phyloP scores from a whole-genome alignment of 2,329 filamentous ascomycete species.

The Teratosphaeriaceae sp. region DNA sequence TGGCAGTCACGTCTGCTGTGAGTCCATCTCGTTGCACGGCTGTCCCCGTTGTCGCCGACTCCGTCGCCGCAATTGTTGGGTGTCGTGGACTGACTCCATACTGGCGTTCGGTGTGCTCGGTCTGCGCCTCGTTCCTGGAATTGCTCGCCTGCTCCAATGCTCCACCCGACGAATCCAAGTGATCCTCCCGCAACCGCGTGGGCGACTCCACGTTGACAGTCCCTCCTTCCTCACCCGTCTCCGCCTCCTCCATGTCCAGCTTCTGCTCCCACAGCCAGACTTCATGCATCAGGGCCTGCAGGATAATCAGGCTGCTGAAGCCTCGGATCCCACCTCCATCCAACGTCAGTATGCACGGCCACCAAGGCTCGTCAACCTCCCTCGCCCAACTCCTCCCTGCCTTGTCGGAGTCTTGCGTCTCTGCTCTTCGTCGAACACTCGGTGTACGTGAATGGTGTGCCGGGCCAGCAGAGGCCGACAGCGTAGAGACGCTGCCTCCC shows the following conservation, averaged over 20 bases:
- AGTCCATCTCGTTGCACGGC: slow-evolving; percentile 13
- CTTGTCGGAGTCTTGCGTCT: slow-evolving; percentile 33
- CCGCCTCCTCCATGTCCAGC: slow-evolving; percentile 29
- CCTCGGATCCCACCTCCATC: slow-evolving; percentile 47
- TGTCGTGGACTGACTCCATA: no score
- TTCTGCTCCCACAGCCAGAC: slow-evolving; percentile 38
- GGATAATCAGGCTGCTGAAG: slow-evolving; percentile 44
- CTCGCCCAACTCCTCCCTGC: slow-evolving; percentile 39
- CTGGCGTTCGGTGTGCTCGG: slow-evolving; percentile 12
- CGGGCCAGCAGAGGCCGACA: slow-evolving; percentile 5
- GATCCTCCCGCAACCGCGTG: no score
- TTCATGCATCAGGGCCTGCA: slow-evolving; percentile 44
- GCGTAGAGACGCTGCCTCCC: slow-evolving; percentile 16
- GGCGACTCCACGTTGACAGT: background rate
- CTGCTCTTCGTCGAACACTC: slow-evolving; percentile 21
- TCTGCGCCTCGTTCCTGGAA: no score
- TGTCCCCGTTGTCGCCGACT: slow-evolving; percentile 12
- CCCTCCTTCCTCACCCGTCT: background rate
- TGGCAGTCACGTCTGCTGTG: slow-evolving; percentile 13
- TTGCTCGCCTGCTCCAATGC: background rate
- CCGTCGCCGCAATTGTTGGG: no score
- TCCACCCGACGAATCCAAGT: no score
- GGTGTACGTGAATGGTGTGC: slow-evolving; percentile 14
- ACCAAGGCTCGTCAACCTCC: slow-evolving; percentile 40
- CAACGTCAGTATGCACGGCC: slow-evolving; percentile 41